Percentiles rank a stretch among this genome's conserved stretches.
Evolutionary conservation across 371 early-diverging fungal genomes (phyloP).

Genomic region (Syncephalastrum racemosum): DNA sequence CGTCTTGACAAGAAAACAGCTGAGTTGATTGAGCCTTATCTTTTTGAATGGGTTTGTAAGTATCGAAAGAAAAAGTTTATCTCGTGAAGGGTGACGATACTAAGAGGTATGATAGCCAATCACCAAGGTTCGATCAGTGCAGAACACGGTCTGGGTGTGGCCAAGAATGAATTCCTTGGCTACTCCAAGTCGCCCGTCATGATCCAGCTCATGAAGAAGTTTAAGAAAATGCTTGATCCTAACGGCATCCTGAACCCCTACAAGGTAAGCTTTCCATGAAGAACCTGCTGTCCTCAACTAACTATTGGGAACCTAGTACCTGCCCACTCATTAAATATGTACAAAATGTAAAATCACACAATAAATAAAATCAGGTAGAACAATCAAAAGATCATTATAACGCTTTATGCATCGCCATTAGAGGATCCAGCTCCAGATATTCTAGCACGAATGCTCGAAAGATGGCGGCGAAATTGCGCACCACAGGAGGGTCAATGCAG

Average conservation of each 20-base stretch:
- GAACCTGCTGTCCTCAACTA: neutral
- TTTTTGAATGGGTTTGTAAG: conserved; percentile 87
- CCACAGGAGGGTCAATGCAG: conserved; percentile 42
- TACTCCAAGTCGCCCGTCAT: conserved; percentile 65
- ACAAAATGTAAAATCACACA: too few species aligned
- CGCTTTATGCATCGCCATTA: too few species aligned
- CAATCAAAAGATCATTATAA: too few species aligned
- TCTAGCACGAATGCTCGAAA: conserved; percentile 58
- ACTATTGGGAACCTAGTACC: neutral
- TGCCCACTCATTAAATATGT: too few species aligned
- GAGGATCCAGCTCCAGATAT: conserved; percentile 43
- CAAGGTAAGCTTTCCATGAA: conserved; percentile 37
- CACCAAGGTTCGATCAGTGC: conserved; percentile 81
- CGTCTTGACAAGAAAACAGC: conserved; percentile 57
- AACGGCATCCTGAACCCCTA: conserved; percentile 88
- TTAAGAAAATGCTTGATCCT: conserved; percentile 81
- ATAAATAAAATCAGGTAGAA: too few species aligned
- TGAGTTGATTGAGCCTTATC: conserved; percentile 84
- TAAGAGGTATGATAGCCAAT: conserved; percentile 40
- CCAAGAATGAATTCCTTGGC: conserved; percentile 67
- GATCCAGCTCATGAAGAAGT: conserved; percentile 72
- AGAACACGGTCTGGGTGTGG: conserved; percentile 75
- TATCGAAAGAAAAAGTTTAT: conserved; percentile 4
- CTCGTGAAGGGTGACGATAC: too few species aligned
- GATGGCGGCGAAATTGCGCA: conserved; percentile 50